These are phyloP conservation scores for Trichoderma gamsii DNA, from an alignment of 495 filamentous ascomycete genomes.

Conservation along the genomic window DNA sequence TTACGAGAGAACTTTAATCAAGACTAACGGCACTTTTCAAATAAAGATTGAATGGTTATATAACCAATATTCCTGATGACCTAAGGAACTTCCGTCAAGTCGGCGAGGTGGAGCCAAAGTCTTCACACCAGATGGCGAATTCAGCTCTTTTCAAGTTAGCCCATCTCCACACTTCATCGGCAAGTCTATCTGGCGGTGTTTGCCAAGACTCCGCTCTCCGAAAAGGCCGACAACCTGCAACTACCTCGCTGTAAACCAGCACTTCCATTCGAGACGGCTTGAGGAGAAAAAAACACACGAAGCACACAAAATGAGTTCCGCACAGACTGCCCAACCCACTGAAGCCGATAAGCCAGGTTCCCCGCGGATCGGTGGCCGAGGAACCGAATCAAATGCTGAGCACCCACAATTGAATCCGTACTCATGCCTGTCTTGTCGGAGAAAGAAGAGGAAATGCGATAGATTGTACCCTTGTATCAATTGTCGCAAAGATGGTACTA, in stretches of 20 bases:
- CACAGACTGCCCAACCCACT: not conserved
- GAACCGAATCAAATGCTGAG: conserved; percentile 18
- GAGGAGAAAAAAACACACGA: not conserved
- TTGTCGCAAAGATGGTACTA: conserved; percentile 67
- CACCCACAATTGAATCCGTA: conserved; percentile 51
- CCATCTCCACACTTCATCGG: not conserved
- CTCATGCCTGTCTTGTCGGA: conserved; percentile 78
- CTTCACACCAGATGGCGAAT: not conserved
- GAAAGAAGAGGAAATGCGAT: conserved; percentile 82
- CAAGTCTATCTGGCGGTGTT: not conserved
- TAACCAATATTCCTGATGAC: not conserved
- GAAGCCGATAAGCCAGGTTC: conserved; percentile 1
- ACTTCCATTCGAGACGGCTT: not conserved
- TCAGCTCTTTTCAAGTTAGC: not conserved
- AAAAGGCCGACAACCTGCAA: not conserved
- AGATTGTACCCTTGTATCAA: conserved; percentile 79
- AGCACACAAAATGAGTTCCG: not conserved
- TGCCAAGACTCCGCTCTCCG: conserved; percentile 1
- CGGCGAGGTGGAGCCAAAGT: not conserved
- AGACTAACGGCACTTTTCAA: not conserved
- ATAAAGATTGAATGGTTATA: not conserved
- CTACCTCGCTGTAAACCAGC: not conserved
- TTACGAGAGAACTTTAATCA: not conserved
- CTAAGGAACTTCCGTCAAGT: not conserved
- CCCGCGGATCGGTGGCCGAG: not conserved